Evolutionary conservation across 768 basidiomycete genomes (phyloP), one percentile per base, ranked within the genome.

Genomic region (Gyrodon lividus): DNA sequence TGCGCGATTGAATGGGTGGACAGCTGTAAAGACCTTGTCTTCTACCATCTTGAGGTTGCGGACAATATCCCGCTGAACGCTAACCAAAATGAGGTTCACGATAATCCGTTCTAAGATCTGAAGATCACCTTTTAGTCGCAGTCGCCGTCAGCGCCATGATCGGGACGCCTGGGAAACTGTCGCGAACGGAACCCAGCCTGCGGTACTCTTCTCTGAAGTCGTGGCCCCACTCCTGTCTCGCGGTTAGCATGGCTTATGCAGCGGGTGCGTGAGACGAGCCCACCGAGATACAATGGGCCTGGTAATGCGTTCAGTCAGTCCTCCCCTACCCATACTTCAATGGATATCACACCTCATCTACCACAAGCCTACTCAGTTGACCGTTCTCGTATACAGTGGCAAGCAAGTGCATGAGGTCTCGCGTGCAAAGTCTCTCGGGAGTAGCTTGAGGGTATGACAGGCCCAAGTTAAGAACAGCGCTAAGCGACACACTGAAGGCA

Each of bases 81-180:
- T 92, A 58, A 9, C 14, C 14, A 17, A 46, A 14, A 37, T 2
- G 34, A 66, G 23, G 52, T 49, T 59, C 22, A 38, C 5, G 6
- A 46, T 48, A 9, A 46, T 26, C 5, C 19, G 28, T 12, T 23
- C 17, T 9, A 26, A 1, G 38, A 8, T 5, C 28, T 30, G 1
- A 41, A 17, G 5, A 42, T 54, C 66, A 89, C 88, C 69, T 67
- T 38, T 81, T 67, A 6, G 91, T 93, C 3, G 91, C 90, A 13
- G 87, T 90, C 2, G 91, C 90, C 1, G 90, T 93, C 34, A 93
- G 68, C 4, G 91, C 91, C 88, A 92, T 93, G 58, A 94, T 85
- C 0, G 92, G 91, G 4, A 92, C 79, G 50, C 77, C 72, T 1
- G 78, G 77, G 60, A 84, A 92, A 24, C 73, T 75, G 33, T 79